Evolutionary conservation across 2,329 filamentous ascomycete genomes (phyloP), one percentile per base, ranked within the genome.

Genomic region (Hortaea werneckii): DNA sequence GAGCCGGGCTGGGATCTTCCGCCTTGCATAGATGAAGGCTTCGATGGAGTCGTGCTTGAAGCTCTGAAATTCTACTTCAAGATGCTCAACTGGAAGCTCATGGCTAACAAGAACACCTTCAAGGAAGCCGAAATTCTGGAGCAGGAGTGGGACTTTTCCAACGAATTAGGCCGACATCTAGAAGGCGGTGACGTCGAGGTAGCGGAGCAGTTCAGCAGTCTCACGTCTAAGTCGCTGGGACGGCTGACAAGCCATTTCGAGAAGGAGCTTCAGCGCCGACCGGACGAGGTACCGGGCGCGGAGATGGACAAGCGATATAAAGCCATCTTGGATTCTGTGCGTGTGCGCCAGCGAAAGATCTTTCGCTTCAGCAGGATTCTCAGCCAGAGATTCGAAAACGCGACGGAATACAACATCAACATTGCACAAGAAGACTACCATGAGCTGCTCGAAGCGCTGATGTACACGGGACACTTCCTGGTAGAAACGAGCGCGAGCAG

Each of bases 261-360:
- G 64, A 83, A 82, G 56, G 92, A 98, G 65, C 73, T 96, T 42
- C 84, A 90, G 54, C 79, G 83, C 46, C 84, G 87, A 56, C 82
- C 86, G 1, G 87, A 88, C 55, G 89, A 96, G 66, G 84, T 83
- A 46, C 79, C 83, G 29, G 70, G 70, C 1, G 71, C 79, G 6
- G 90, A 95, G 52, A 94, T 95, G 84, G 94, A 92, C 65, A 95
- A 94, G 70, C 80, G 92, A 40, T 98, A 96, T 73, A 96, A 95
- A 68, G 84, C 87, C 50, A 88, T 89, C 52, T 72, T 98, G 2
- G 92, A 98, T 64, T 96, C 92, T 0, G 94, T 96, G 20, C 87
- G 92, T 58, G 89, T 96, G 47, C 81, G 92, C 20, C 92, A 98
- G 67, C 79, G 92, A 65, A 96, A 96, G 78, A 75, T 98, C 52